Conservation (phyloP, 2,329 filamentous ascomycete genomes). For the Beauveria medogensis region DNA sequence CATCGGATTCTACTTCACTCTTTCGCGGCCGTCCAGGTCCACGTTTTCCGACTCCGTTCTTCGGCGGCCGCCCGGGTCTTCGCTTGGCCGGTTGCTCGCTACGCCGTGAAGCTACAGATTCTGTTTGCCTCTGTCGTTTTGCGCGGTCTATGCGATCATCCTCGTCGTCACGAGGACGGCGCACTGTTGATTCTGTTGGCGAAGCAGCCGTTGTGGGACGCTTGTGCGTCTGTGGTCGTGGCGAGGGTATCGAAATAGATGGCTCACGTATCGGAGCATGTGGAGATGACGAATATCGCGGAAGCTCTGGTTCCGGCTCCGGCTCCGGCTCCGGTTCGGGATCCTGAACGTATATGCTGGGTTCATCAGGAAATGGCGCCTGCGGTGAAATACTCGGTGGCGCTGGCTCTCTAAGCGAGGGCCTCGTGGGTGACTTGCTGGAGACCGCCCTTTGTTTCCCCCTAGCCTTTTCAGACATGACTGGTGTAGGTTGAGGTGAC, state of each 20-base stretch:
- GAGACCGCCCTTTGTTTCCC: conserved; percentile 11
- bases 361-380: neutral
- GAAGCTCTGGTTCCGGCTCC: neutral
- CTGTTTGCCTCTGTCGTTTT: conserved; percentile 3
- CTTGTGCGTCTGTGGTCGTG: neutral
- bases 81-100: conserved; percentile 6
- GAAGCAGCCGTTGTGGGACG: neutral
- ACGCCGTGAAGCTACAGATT: neutral
- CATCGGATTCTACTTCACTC: conserved; percentile 12
- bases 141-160: neutral
- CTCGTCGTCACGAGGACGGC: neutral
- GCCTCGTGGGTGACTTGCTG: neutral
- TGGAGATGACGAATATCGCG: neutral
- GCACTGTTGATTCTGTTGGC: neutral
- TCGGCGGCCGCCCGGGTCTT: conserved; percentile 7
- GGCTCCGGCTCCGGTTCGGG: conserved; percentile 13
- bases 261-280: neutral
- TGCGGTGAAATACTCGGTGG: neutral
- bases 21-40: conserved; percentile 6
- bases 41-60: conserved; percentile 9
- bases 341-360: conserved; percentile 3
- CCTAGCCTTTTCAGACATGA: conserved; percentile 13
- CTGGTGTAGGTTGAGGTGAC: neutral
- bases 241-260: neutral
- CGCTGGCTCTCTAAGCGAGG: neutral